A percentile compares a stretch with the other conserved stretches of the same genome.
These are phyloP conservation scores for Tricholoma flavovirens DNA, from an alignment of 768 basidiomycete species.

Conservation along the genomic window DNA sequence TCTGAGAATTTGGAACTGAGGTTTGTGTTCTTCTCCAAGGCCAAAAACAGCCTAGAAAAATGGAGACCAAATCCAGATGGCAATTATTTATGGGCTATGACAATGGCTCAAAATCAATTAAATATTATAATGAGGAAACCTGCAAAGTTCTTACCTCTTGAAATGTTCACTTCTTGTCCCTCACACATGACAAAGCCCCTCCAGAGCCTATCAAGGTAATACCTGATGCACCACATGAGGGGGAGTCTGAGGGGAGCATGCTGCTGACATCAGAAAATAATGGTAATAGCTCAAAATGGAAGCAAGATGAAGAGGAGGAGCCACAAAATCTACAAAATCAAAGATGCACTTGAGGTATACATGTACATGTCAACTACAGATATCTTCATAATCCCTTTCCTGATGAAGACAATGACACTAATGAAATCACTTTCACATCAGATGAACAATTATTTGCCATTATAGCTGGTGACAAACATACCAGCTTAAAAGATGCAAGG, in stretches of 20 bases:
- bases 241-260: slow-evolving; percentile 1
- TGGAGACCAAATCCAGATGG: no score
- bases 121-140: no score
- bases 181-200: not conserved
- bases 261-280: not conserved
- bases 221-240: not conserved
- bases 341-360: not conserved
- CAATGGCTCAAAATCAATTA: no score
- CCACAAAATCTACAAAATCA: no score
- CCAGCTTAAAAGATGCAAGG: no score
- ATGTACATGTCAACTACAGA: not conserved
- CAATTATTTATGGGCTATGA: no score
- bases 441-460: no score
- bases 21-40: no score
- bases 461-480: no score
- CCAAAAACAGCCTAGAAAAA: no score
- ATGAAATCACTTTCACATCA: not conserved
- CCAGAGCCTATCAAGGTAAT: not conserved
- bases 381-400: not conserved
- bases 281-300: not conserved
- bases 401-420: not conserved
- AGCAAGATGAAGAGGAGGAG: not conserved
- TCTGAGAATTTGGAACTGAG: no score
- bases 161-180: not conserved
- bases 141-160: no score